Evolutionary conservation across 306 rosid genomes (phyloP).

Genomic region (Lathyrus oleraceus): DNA sequence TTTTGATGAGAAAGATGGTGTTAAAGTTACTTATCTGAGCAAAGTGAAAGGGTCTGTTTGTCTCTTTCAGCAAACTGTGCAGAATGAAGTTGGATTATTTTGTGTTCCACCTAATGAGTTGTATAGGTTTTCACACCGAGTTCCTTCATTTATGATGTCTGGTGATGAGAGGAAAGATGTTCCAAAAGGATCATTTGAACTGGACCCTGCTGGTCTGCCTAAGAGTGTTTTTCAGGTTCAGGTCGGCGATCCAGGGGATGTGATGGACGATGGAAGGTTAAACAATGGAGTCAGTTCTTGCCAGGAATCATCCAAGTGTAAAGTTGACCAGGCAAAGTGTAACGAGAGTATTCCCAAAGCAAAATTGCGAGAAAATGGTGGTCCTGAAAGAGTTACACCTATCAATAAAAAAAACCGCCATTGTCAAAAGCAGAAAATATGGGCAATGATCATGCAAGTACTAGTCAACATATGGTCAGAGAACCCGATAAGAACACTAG

Average conservation of each 20-base stretch:
- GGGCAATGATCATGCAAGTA: constrained; percentile 35
- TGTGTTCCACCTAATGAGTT: constrained; percentile 57
- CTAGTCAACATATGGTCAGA: constrained; percentile 17
- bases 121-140: constrained; percentile 72
- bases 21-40: no score
- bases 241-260: constrained; percentile 28
- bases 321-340: constrained; percentile 38
- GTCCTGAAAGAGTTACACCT: constrained; percentile 34
- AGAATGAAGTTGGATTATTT: constrained; percentile 40
- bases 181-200: constrained; percentile 80
- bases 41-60: constrained; percentile 81
- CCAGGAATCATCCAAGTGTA: constrained; percentile 31
- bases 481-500: constrained; percentile 35
- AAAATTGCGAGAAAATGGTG: constrained; percentile 29
- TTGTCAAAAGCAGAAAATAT: constrained; percentile 33
- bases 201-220: constrained; percentile 83
- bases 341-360: constrained; percentile 31
- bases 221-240: constrained; percentile 39
- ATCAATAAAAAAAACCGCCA: constrained; percentile 50
- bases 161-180: constrained; percentile 74
- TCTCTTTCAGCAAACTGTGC: constrained; percentile 58
- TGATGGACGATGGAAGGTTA: constrained; percentile 32
- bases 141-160: constrained; percentile 74
- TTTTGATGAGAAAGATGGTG: no score
- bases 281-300: constrained; percentile 31